A percentile compares a stretch with the other conserved stretches of the same genome.
These are phyloP conservation scores for Castanopsis chinensis DNA, from an alignment of 306 rosid species.

Conservation along the genomic window DNA sequence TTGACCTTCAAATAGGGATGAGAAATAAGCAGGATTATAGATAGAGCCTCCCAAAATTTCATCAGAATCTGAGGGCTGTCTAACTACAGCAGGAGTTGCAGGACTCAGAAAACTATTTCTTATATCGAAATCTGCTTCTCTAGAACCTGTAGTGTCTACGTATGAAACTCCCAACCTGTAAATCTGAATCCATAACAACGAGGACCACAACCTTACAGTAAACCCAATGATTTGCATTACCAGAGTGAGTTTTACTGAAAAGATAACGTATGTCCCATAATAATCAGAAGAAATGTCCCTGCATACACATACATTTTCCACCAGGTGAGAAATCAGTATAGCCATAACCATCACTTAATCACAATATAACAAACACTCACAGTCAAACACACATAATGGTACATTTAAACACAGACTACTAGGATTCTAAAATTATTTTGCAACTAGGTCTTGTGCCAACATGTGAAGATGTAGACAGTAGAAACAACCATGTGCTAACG, in stretches of 20 bases:
- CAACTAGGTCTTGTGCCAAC: neutral
- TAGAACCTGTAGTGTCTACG: conserved; percentile 47
- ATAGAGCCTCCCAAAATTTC: conserved; percentile 91
- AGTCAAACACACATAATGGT: neutral
- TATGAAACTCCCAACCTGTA: conserved; percentile 85
- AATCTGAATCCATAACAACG: conserved; percentile 91
- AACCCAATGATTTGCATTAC: conserved; percentile 76
- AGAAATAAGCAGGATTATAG: conserved; percentile 76
- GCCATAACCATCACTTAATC: conserved; percentile 7
- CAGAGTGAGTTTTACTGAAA: conserved; percentile 85
- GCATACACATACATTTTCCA: conserved; percentile 37
- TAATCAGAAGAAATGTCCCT: conserved; percentile 61
- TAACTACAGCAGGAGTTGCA: conserved; percentile 51
- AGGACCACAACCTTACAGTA: conserved; percentile 68
- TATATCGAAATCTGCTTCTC: conserved; percentile 64
- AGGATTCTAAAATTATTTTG: neutral
- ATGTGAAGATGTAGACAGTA: neutral
- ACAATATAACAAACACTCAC: neutral
- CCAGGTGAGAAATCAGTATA: conserved; percentile 18
- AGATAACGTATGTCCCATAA: conserved; percentile 46
- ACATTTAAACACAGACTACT: neutral
- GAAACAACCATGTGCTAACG: neutral
- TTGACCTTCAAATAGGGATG: conserved; percentile 77
- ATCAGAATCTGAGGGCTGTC: conserved; percentile 70
- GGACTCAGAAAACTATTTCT: conserved; percentile 91